Percentiles rank a stretch among this genome's conserved stretches.
These are phyloP conservation scores for Barnettozyma salicaria DNA, from an alignment of 805 yeast genomes.

Conservation along the genomic window DNA sequence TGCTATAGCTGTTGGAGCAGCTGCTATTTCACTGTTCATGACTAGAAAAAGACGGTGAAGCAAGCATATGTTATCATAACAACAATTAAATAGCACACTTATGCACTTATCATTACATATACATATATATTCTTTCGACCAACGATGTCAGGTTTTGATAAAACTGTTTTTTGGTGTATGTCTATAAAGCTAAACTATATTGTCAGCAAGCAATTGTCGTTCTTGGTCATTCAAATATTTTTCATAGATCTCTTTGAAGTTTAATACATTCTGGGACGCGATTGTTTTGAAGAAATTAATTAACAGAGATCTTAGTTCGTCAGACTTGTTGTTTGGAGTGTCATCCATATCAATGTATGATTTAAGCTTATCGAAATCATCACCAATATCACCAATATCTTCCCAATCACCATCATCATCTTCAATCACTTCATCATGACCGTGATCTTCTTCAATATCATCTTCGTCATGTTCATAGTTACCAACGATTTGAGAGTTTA, in stretches of 20 bases:
- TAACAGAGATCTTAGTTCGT: conserved; percentile 33
- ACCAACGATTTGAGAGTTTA: conserved; percentile 47
- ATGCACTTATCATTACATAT: background rate
- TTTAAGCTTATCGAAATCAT: conserved; percentile 57
- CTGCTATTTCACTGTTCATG: conserved; percentile 41
- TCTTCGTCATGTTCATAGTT: conserved; percentile 33
- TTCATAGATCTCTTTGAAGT: conserved; percentile 47
- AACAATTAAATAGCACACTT: background rate
- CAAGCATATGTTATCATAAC: background rate
- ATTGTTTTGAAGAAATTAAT: conserved; percentile 51
- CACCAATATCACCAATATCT: conserved; percentile 63
- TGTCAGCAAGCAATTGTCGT: conserved; percentile 46
- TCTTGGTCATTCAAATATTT: conserved; percentile 43
- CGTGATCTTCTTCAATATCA: conserved; percentile 32
- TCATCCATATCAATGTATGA: conserved; percentile 44
- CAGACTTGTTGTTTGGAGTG: conserved; percentile 12
- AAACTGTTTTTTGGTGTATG: too few relatives aligned
- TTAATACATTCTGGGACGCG: conserved; percentile 40
- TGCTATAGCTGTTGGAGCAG: conserved; percentile 77
- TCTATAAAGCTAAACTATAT: conserved; percentile 39
- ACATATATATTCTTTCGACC: background rate
- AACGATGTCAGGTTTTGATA: too few relatives aligned
- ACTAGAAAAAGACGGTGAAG: conserved; percentile 25
- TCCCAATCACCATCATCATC: conserved; percentile 67
- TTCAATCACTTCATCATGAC: conserved; percentile 58